Conservation (phyloP, 495 filamentous ascomycete genomes). For the Elasticomyces elasticus region DNA sequence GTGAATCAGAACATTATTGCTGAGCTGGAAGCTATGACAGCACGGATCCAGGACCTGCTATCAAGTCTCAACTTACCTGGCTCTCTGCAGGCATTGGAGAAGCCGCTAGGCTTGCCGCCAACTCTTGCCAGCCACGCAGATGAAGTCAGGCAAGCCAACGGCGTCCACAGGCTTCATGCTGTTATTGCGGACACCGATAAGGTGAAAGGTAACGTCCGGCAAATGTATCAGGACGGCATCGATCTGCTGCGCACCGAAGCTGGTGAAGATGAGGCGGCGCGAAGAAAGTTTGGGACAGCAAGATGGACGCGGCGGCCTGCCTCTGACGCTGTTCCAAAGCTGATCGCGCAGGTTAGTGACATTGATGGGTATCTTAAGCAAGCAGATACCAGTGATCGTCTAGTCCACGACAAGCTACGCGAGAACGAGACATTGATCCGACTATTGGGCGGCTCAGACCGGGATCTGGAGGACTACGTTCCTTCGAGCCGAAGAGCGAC, state of each 20-base stretch:
- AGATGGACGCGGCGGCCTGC: conserved; percentile 69
- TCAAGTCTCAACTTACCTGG: conserved; percentile 83
- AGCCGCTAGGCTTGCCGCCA: conserved; percentile 83
- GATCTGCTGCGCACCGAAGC: conserved; percentile 68
- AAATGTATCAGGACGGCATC: conserved; percentile 71
- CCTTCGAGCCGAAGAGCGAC: conserved; percentile 69
- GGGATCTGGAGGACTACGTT: conserved; percentile 76
- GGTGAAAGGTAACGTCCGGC: conserved; percentile 63
- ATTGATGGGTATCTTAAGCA: conserved; percentile 82
- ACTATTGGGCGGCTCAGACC: conserved; percentile 66
- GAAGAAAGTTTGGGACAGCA: conserved; percentile 76
- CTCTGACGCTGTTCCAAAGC: conserved; percentile 56
- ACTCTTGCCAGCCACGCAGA: conserved; percentile 81
- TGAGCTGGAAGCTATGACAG: conserved; percentile 73
- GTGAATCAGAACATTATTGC: conserved; percentile 78
- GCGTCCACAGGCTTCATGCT: conserved; percentile 58
- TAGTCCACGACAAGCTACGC: conserved; percentile 69
- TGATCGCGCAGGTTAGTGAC: conserved; percentile 65
- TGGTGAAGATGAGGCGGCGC: conserved; percentile 65
- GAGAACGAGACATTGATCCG: conserved; percentile 64
- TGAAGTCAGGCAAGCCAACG: conserved; percentile 88
- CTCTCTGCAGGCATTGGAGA: conserved; percentile 88
- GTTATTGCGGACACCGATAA: conserved; percentile 80
- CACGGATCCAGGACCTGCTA: conserved; percentile 67
- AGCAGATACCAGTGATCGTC: conserved; percentile 69